Evolutionary conservation across 345 rosid genomes (phyloP), one percentile per base, ranked within the genome.

Genomic region (Rhodamnia argentea): DNA sequence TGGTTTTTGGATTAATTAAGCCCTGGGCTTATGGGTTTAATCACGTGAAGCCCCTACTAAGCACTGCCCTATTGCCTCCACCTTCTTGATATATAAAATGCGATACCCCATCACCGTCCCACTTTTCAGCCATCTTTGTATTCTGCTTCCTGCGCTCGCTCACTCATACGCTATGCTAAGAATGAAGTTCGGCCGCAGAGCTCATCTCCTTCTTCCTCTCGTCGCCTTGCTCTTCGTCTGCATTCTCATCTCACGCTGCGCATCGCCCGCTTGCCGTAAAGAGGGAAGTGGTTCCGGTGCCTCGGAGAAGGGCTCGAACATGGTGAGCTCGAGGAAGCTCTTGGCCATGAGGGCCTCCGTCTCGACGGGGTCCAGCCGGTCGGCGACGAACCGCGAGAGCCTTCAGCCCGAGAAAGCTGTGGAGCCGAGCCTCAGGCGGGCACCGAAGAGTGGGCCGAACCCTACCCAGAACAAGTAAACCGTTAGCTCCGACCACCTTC

Each of bases 391-490:
- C 81, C 81, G 47, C 47, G 6, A 70, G 47, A 37, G 23, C 23
- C 4, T 70, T 53, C 84, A 57, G 84, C 84, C 89, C 62, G 59
- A 85, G 86, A 88, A 88, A 87, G 89, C 86, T n/a, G 82, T 87
- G 88, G 91, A 87, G 84, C 87, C 90, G 44, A 91, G 91, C 87
- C 90, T 93, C 16, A 88, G 87, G 86, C 89, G 88, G 82, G 94
- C 92, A 22, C 94, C 95, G 1, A 89, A 89, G 53, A 94, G 92
- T 55, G 89, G 47, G 83, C 86, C 94, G 54, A 94, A 93, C 88
- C 95, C 96, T 52, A 89, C 84, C 74, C 92, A 90, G 87, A 94
- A 92, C 92, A 89, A 91, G 91, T 87, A 83, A 89, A 40, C 54
- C 52, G 23, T 29, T 8, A 37, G 81, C 47, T 70, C 81, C 81